Evolutionary conservation across 768 basidiomycete genomes (phyloP).

Genomic region (Postia placenta): DNA sequence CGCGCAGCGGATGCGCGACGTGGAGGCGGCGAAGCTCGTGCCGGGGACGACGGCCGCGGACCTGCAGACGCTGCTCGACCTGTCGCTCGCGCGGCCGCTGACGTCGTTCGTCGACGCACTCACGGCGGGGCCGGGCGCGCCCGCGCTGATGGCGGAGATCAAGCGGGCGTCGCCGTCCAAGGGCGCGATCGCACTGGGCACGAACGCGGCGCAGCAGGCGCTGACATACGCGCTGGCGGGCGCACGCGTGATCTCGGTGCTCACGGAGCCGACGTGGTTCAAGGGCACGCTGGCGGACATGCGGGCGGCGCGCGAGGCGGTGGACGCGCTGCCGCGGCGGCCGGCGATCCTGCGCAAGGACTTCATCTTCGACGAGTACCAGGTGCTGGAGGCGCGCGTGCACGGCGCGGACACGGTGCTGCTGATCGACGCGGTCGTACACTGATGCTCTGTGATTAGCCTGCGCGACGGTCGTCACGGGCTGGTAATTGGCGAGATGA

Average conservation of each 20-base stretch:
- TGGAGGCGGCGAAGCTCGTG: constrained; percentile 65
- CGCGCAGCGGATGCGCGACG: constrained; percentile 76
- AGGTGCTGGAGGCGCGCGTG: constrained; percentile 88
- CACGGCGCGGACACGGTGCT: constrained; percentile 96
- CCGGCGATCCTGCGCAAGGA: constrained; percentile 97
- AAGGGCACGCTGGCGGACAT: constrained; percentile 91
- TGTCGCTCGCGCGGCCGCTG: constrained; percentile 80
- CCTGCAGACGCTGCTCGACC: constrained; percentile 67
- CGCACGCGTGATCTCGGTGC: constrained; percentile 93
- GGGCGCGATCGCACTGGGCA: constrained; percentile 79
- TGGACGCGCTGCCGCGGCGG: constrained; percentile 79
- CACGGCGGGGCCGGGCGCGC: constrained; percentile 29
- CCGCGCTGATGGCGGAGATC: constrained; percentile 86
- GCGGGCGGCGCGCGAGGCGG: constrained; percentile 80
- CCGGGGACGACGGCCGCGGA: constrained; percentile 75
- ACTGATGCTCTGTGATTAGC: too few relatives aligned
- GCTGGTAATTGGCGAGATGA: too few relatives aligned
- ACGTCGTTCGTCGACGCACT: constrained; percentile 71
- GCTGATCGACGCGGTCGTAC: constrained; percentile 97
- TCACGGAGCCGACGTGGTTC: constrained; percentile 99
- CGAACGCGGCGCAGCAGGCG: constrained; percentile 83
- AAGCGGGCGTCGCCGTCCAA: constrained; percentile 98
- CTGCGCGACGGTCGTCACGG: too few relatives aligned
- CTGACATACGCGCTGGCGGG: constrained; percentile 89
- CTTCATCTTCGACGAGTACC: constrained; percentile 93